Evolutionary conservation across 129 eudicot genomes (phyloP).

Genomic region (Apium graveolens): DNA sequence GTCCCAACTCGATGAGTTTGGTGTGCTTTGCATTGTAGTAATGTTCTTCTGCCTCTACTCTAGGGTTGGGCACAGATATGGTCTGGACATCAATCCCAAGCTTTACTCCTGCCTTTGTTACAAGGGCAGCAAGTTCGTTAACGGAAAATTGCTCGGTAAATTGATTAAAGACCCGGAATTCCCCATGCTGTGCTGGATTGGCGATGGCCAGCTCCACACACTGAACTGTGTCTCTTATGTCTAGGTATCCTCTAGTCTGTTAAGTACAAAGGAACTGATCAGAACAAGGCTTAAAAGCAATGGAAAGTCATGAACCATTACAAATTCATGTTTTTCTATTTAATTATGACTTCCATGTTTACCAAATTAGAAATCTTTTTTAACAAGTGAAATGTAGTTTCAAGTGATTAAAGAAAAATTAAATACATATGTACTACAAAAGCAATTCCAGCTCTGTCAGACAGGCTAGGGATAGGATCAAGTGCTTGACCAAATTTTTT

Average conservation of each 20-base stretch:
- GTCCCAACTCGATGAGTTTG: conserved; percentile 80
- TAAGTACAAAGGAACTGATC: conserved; percentile 11
- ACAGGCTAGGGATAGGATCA: not conserved
- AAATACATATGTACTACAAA: not conserved
- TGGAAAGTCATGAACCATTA: not conserved
- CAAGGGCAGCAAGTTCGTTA: conserved; percentile 81
- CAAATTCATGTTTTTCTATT: not conserved
- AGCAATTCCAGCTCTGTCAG: not conserved
- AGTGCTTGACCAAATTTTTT: not conserved
- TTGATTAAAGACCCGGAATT: conserved; percentile 90
- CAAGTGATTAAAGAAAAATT: not conserved
- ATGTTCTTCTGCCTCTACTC: conserved; percentile 98
- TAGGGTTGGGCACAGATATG: conserved; percentile 88
- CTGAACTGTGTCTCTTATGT: conserved; percentile 91
- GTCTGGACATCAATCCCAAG: conserved; percentile 82
- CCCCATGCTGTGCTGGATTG: conserved; percentile 91
- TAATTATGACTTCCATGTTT: not conserved
- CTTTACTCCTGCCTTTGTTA: conserved; percentile 83
- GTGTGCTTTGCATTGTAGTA: conserved; percentile 97
- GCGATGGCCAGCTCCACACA: conserved; percentile 95
- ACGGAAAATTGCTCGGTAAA: conserved; percentile 95
- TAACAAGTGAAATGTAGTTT: not conserved
- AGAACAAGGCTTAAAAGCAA: not conserved
- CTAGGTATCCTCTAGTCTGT: conserved; percentile 96
- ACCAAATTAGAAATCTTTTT: not conserved